Evolutionary conservation across 2,329 filamentous ascomycete genomes (phyloP), one percentile per base, ranked within the genome.

Genomic region (Talaromyces atroroseus): DNA sequence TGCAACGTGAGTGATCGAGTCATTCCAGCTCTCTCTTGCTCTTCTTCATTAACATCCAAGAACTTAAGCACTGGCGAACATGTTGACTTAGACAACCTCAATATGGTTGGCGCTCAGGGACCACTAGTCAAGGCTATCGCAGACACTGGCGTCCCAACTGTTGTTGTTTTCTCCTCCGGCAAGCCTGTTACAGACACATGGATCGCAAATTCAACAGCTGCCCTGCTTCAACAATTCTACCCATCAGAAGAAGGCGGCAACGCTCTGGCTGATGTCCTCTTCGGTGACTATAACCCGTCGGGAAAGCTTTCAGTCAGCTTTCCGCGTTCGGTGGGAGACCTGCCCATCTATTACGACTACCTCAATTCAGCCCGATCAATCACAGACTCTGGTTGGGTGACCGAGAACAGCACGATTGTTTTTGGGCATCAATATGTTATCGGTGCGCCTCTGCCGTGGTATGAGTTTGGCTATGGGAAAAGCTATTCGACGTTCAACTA

Each of bases 151-250:
- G 84, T 82, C 58, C 85, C 85, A 2, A 88, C 85, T 1, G 73
- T 89, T 34, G 83, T 89, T 4, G 82, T 89, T 12, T 85, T 83
- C 71, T 83, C 80, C 60, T 85, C 81, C 10, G 87, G 87, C 47
- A 90, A 89, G 66, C 87, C 87, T 2, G 74, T 90, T 57, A 87
- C 86, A 0, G 86, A 89, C 68, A 78, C 84, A 4, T 90, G 87
- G 87, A 86, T 90, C 66, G 84, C 83, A 0, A 76, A 81, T 32
- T 77, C 79, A 24, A 84, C 87, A 0, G 76, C 83, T 0, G 86
- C 85, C 0, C 78, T 90, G 0, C 74, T 90, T 0, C 87, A 90
- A 66, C 86, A 89, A 68, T 90, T 90, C 71, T 90, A 90, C 63
- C 85, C 85, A 6, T 85, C 83, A 0, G 85, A 89, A 63, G 76